Conservation (phyloP, 2,329 filamentous ascomycete genomes). For the Cladosporium colombiae region DNA sequence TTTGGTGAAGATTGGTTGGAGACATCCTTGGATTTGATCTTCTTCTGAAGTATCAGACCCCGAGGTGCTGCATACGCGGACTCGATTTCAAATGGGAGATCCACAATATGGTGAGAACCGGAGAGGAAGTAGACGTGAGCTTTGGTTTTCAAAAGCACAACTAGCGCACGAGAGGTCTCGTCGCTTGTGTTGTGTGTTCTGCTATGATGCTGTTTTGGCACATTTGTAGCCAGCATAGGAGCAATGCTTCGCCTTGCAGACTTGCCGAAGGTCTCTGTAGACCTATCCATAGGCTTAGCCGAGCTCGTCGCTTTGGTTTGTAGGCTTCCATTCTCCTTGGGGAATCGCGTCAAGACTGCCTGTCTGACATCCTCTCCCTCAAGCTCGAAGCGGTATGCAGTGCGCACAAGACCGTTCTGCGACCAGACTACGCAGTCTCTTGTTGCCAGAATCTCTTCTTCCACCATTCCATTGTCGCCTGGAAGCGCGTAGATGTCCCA, state of each 20-base stretch:
- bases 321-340: constrained; percentile 36
- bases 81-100: constrained; percentile 73
- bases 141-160: constrained; percentile 89
- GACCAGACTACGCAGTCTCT: constrained; percentile 83
- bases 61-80: constrained; percentile 13
- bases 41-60: constrained; percentile 66
- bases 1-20: constrained; percentile 39
- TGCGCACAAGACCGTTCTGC: constrained; percentile 78
- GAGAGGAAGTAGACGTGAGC: constrained; percentile 90
- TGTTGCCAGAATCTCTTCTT: constrained; percentile 81
- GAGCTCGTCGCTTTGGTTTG: neutral
- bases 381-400: constrained; percentile 80
- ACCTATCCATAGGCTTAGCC: neutral
- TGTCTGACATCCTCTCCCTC: constrained; percentile 87
- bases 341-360: constrained; percentile 82
- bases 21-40: constrained; percentile 55
- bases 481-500: constrained; percentile 68
- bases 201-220: neutral
- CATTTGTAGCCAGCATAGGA: neutral
- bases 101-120: constrained; percentile 83
- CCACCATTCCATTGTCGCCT: constrained; percentile 43
- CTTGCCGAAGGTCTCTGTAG: constrained; percentile 10
- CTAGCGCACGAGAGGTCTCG: constrained; percentile 59
- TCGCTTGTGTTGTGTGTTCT: neutral
- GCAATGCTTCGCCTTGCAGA: constrained; percentile 6